phyloP scores from a whole-genome alignment of 2,329 filamentous ascomycete species.

The Colletotrichum orbiculare region DNA sequence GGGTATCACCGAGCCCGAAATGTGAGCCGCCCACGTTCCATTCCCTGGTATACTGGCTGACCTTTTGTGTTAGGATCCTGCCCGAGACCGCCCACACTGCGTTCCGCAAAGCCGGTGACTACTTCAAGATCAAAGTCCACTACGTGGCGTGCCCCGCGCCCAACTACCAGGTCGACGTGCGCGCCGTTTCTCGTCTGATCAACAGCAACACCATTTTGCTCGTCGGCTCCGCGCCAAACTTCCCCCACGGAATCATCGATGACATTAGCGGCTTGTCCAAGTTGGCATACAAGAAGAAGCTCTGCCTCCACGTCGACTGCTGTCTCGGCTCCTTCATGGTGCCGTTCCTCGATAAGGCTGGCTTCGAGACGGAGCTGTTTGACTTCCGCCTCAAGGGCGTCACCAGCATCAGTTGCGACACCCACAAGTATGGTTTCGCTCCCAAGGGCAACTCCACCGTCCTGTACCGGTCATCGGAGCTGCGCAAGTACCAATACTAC shows the following conservation, averaged over 20 bases:
- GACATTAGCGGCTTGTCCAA: constrained; percentile 88
- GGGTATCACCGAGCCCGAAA: constrained; percentile 91
- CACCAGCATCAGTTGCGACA: constrained; percentile 95
- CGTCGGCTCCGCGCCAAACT: constrained; percentile 96
- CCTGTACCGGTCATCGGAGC: constrained; percentile 83
- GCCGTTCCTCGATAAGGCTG: constrained; percentile 91
- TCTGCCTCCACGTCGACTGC: constrained; percentile 96
- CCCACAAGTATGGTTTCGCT: constrained; percentile 98
- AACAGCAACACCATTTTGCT: constrained; percentile 95
- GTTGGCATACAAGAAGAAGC: constrained; percentile 80
- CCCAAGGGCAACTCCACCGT: constrained; percentile 97
- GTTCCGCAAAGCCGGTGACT: constrained; percentile 93
- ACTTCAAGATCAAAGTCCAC: constrained; percentile 97
- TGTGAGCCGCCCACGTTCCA: constrained; percentile 65
- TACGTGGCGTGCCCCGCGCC: constrained; percentile 88
- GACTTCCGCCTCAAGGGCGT: constrained; percentile 96
- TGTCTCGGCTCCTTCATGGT: constrained; percentile 96
- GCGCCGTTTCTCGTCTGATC: constrained; percentile 83
- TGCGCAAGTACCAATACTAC: constrained; percentile 95
- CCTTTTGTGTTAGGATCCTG: constrained; percentile 74
- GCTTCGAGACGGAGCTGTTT: constrained; percentile 88
- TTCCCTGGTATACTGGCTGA: not conserved
- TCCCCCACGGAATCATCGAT: constrained; percentile 97
- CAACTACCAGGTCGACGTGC: constrained; percentile 83
- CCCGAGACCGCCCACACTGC: constrained; percentile 95